Evolutionary conservation across 192 early-diverging fungal species (phyloP).

Genomic region (Coemansia sp.): DNA sequence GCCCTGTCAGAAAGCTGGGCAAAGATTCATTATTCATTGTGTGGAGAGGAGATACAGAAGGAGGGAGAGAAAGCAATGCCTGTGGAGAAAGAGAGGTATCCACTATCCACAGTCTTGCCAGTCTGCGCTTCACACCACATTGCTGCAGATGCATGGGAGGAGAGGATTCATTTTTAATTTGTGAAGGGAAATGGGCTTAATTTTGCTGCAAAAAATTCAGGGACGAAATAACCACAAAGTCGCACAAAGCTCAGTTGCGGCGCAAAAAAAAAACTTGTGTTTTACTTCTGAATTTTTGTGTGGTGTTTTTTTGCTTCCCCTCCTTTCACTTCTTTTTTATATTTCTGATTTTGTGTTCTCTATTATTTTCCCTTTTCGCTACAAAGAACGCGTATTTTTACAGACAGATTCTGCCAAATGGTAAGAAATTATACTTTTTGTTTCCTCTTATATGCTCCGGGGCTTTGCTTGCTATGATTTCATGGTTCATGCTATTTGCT

Average conservation of each 20-base stretch:
- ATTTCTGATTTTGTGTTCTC: slow-evolving; percentile 5
- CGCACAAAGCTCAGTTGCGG: neutral
- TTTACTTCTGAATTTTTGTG: slow-evolving; percentile 11
- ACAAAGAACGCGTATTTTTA: neutral
- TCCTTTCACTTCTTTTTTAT: slow-evolving; percentile 3
- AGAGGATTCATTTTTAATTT: too few relatives aligned
- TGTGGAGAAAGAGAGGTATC: too few relatives aligned
- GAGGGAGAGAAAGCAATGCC: too few relatives aligned
- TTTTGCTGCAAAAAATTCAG: neutral
- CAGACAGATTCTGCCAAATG: neutral
- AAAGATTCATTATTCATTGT: neutral
- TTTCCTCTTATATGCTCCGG: neutral
- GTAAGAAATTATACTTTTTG: neutral
- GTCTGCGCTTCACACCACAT: too few relatives aligned
- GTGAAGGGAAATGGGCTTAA: too few relatives aligned
- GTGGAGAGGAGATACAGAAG: too few relatives aligned
- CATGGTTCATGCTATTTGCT: neutral
- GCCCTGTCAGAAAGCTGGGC: too few relatives aligned
- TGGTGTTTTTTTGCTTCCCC: slow-evolving; percentile 12
- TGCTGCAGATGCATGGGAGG: too few relatives aligned
- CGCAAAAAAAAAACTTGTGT: slow-evolving; percentile 3
- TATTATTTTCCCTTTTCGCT: neutral
- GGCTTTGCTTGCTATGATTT: too few relatives aligned
- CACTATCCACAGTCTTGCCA: too few relatives aligned
- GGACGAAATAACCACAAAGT: slow-evolving; percentile 3